These are phyloP conservation scores for Solanum pennellii DNA, from an alignment of 257 asterid genomes.

Conservation along the genomic window DNA sequence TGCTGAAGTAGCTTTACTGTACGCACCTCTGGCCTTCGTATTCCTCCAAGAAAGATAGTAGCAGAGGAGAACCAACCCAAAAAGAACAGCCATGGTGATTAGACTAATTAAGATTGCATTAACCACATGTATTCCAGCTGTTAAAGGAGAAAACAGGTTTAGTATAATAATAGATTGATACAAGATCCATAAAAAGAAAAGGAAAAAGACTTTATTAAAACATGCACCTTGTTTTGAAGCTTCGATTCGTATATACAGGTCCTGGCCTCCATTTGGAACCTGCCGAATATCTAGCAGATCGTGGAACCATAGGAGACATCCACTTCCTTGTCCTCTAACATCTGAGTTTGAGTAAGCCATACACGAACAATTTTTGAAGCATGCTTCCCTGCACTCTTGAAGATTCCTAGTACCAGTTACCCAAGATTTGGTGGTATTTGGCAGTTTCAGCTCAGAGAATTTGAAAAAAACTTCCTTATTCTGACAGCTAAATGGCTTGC, in stretches of 20 bases:
- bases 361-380: conserved; percentile 8
- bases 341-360: conserved; percentile 30
- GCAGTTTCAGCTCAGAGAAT: conserved; percentile 22
- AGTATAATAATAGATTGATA: background rate
- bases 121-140: conserved; percentile 3
- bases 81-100: conserved; percentile 5
- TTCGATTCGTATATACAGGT: conserved; percentile 22
- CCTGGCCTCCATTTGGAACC: conserved; percentile 22
- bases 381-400: conserved; percentile 20
- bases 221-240: conserved; percentile 14
- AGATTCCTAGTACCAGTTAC: conserved; percentile 19
- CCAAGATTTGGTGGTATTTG: conserved; percentile 20
- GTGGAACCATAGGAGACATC: conserved; percentile 30
- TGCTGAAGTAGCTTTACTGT: background rate
- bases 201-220: background rate
- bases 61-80: conserved; percentile 10
- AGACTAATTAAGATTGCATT: background rate
- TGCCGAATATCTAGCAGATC: conserved; percentile 21
- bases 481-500: conserved; percentile 21
- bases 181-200: background rate
- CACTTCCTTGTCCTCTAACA: conserved; percentile 21
- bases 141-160: background rate
- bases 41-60: conserved; percentile 10
- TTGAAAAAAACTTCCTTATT: conserved; percentile 21
- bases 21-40: background rate